Conservation (phyloP, 2,329 filamentous ascomycete genomes). For the Aspergillus pseudoglaucus region DNA sequence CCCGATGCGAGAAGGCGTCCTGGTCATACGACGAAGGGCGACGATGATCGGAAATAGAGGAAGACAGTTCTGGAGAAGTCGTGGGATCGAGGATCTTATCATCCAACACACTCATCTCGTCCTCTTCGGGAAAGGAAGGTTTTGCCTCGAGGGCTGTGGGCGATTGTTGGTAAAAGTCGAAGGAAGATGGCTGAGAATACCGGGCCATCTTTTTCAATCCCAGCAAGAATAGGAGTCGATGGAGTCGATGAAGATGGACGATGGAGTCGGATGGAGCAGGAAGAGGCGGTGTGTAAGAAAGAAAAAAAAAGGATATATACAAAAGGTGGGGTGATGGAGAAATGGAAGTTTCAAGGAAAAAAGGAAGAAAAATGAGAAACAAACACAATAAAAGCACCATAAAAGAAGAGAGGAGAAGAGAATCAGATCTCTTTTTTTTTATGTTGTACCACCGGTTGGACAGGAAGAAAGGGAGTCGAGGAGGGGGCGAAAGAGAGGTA, state of each 20-base stretch:
- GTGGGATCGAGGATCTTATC: constrained; percentile 46
- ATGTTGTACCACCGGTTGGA: neutral
- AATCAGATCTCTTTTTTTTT: neutral
- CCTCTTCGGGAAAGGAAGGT: constrained; percentile 38
- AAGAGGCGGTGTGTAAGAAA: constrained; percentile 9
- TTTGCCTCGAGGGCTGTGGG: constrained; percentile 39
- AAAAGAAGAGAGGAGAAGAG: neutral
- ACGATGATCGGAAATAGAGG: constrained; percentile 37
- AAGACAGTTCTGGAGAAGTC: constrained; percentile 43
- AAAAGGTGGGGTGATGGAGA: constrained; percentile 7
- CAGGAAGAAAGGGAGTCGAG: neutral
- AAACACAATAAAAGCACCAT: neutral
- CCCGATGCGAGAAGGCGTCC: constrained; percentile 48
- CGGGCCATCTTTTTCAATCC: constrained; percentile 28
- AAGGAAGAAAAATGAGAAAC: constrained; percentile 4
- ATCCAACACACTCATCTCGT: constrained; percentile 48
- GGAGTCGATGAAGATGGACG: neutral
- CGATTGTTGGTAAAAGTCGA: constrained; percentile 39
- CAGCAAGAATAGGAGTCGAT: constrained; percentile 3
- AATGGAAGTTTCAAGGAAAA: constrained; percentile 8
- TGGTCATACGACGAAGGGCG: constrained; percentile 40
- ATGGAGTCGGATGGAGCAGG: constrained; percentile 3
- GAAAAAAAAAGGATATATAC: constrained; percentile 5
- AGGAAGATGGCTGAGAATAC: constrained; percentile 38
- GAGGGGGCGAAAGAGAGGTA: constrained; percentile 1